Base-by-base conservation (phyloP, 2,329 filamentous ascomycete genomes). In the Botrytis porri region DNA sequence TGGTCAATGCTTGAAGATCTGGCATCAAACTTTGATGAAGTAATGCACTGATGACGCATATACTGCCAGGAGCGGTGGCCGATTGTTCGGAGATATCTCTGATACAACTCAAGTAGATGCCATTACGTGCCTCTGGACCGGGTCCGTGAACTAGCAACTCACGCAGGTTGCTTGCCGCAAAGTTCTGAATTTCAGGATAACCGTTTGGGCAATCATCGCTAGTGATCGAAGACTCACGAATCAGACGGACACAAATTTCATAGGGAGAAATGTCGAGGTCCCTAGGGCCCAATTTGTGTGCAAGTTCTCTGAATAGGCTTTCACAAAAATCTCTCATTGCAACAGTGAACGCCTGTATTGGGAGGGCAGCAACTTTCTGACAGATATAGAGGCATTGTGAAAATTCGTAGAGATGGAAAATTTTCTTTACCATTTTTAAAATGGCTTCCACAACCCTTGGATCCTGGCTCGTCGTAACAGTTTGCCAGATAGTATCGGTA, bases 401-500 rank as follows among this genome's bases (percentile, higher is more conserved):
- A 43, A 84, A 82, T 12, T 85, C 82, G 71, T 87, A 85, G 14
- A 90, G 81, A 54, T 84, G 82, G 41, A 84, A 79, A 59, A 88
- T 86, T 29, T 81, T 83, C 5, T 79, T 80, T 43, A 87, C 81
- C 88, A 97, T 92, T 29, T 86, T 85, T 65, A 95, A 85, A 37
- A 97, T 88, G 41, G 95, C 94, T 67, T 94, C 90, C 12, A 93
- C 90, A n/a, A 95, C 90, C 72, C 94, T 88, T 6, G 93, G 91
- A 80, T 98, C 94, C 78, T 95, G 93, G 74, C 92, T 94, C 37
- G 90, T 89, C 9, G 88, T 91, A 69, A 97, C 89, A 0, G 93
- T 93, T 74, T 91, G 89, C 95, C 95, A 98, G 75, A 98, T 88
- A 25, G 88, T 86, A 79, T 97, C 92, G 1, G 93, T 93, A 79